A percentile compares a stretch with the other conserved stretches of the same genome.
phyloP scores from a whole-genome alignment of 148 eudicot species.

The Fagopyrum tataricum region DNA sequence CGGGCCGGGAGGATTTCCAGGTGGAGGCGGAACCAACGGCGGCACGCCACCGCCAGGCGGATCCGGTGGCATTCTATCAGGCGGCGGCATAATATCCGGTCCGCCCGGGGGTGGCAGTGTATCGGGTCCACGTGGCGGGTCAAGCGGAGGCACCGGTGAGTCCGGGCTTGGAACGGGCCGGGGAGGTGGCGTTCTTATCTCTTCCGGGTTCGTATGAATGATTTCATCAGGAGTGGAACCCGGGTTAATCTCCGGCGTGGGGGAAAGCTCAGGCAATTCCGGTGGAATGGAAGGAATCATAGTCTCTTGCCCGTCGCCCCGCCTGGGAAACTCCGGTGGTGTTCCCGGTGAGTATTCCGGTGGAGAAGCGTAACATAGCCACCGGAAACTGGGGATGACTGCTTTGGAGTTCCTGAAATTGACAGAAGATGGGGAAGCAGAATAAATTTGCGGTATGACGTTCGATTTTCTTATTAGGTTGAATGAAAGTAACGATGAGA shows the following conservation, averaged over 20 bases:
- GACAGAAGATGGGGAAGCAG: background rate
- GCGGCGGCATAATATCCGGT: constrained; percentile 3
- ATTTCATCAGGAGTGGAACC: background rate
- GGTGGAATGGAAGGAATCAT: background rate
- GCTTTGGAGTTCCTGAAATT: background rate
- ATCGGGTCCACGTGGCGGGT: constrained; percentile 4
- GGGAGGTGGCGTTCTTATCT: background rate
- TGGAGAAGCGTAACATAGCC: background rate
- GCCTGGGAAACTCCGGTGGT: constrained; percentile 1
- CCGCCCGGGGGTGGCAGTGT: background rate
- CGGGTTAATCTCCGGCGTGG: background rate
- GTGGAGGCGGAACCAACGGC: background rate
- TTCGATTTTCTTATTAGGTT: background rate
- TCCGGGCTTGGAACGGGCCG: background rate
- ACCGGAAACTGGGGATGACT: background rate
- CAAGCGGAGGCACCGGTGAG: background rate
- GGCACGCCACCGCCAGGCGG: background rate
- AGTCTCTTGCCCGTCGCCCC: background rate
- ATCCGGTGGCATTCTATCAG: background rate
- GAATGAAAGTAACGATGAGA: background rate
- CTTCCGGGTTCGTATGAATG: background rate
- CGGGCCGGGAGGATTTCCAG: background rate
- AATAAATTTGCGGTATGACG: background rate
- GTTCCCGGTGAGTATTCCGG: constrained; percentile 7
- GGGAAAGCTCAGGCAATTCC: background rate